Evolutionary conservation across 345 rosid genomes (phyloP), one percentile per base, ranked within the genome.

Genomic region (Conringia planisiliqua): DNA sequence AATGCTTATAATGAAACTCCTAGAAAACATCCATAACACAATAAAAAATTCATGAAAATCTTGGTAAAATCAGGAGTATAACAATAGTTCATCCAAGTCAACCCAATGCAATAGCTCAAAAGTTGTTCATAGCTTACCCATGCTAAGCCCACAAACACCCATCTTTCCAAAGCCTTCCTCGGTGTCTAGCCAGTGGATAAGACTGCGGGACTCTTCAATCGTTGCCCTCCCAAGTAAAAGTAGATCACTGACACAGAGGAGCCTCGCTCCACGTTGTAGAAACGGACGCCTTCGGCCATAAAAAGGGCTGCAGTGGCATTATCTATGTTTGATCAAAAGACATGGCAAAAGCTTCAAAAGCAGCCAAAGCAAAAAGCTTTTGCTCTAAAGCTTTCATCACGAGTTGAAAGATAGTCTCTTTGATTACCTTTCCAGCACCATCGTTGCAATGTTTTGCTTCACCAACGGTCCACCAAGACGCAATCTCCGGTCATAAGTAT

Each of bases 111-210:
- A 10, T 46, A 44, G 35, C 75, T 70, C 50, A 46, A 7, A 46
- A 16, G 1, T 18, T 17, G 56, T 46, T 55, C 20, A 10, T 2
- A 59, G 39, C 89, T 80, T 86, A 95, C 99, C 99, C 98, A 95
- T 95, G 78, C 99, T 95, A 72, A 95, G 93, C 69, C 99, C 99
- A 76, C 97, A 95, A 70, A 92, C 85, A 32, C 99, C 99, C 85
- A 80, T 88, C 86, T 95, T 95, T 76, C 99, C 99, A 57, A 84
- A 92, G 47, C 99, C 98, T 75, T 82, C 94, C 83, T 90, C 96
- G 0, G 51, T 70, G 40, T 92, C 98, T 59, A 90, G 80, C 99
- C 99, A 95, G 78, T 90, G 81, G 68, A 95, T 74, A 70, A 95
- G 98, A 82, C 98, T 73, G 2, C 97, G 96, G 4, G 97, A 78